Percentiles rank a stretch among this genome's conserved stretches.
These are phyloP conservation scores for Aotearoamyces nothofagi DNA, from an alignment of 2,329 filamentous ascomycete species.

Conservation along the genomic window DNA sequence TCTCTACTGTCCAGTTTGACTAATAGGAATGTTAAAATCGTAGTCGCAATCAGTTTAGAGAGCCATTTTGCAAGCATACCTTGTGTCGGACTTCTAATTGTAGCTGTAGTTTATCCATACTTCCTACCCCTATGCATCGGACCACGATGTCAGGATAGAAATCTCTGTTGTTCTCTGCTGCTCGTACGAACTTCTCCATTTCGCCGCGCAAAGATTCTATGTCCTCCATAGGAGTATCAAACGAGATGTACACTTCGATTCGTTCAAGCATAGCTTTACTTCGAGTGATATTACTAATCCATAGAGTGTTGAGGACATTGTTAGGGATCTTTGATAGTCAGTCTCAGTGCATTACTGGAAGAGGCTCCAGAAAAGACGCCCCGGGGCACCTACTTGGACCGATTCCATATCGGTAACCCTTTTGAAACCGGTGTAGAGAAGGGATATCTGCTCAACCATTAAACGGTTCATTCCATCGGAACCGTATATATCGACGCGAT, in stretches of 20 bases:
- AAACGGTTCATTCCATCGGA: too few relatives aligned
- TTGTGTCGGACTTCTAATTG: constrained; percentile 69
- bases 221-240: constrained; percentile 74
- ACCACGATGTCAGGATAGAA: constrained; percentile 72
- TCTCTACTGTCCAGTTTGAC: constrained; percentile 75
- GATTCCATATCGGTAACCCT: constrained; percentile 2
- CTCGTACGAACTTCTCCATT: constrained; percentile 66
- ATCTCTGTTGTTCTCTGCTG: constrained; percentile 78
- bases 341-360: too few relatives aligned
- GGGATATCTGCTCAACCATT: constrained; percentile 77
- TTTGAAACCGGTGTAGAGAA: constrained; percentile 60
- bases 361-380: too few relatives aligned
- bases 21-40: constrained; percentile 22
- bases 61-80: not conserved
- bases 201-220: constrained; percentile 68
- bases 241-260: constrained; percentile 60
- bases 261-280: constrained; percentile 78
- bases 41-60: not conserved
- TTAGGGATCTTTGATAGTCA: constrained; percentile 78
- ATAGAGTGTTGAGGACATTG: constrained; percentile 70
- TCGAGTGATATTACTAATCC: constrained; percentile 81
- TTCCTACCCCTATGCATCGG: constrained; percentile 59
- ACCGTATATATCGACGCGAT: constrained; percentile 66
- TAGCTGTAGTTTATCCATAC: constrained; percentile 73
- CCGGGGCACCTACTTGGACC: too few relatives aligned